These are phyloP conservation scores for Botrytis fragariae DNA, from an alignment of 2,329 filamentous ascomycete genomes.

Conservation along the genomic window DNA sequence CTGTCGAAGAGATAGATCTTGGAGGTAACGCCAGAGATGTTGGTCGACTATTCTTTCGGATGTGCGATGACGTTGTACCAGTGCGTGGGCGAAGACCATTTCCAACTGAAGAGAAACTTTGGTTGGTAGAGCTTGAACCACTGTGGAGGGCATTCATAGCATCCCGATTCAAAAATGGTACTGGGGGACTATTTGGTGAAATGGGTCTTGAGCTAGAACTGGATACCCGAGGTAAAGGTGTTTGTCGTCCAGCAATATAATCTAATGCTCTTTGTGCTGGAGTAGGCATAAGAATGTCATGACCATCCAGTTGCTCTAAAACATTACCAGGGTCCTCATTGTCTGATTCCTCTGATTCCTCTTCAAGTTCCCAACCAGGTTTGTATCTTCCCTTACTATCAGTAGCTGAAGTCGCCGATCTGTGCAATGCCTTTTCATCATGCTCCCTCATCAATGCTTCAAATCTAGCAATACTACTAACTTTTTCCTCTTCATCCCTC, in stretches of 20 bases:
- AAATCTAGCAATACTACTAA: conserved; percentile 63
- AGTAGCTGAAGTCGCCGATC: conserved; percentile 14
- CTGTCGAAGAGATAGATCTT: conserved; percentile 33
- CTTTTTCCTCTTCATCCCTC: conserved; percentile 55
- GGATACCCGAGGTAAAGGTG: conserved; percentile 20
- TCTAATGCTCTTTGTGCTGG: conserved; percentile 38
- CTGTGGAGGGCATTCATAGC: conserved; percentile 36
- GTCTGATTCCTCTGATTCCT: conserved; percentile 43
- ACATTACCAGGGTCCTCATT: conserved; percentile 41
- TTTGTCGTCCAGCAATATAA: conserved; percentile 37
- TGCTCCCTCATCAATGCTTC: conserved; percentile 63
- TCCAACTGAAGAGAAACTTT: not conserved
- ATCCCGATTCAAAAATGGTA: conserved; percentile 35
- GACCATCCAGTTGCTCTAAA: conserved; percentile 24
- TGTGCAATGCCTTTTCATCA: conserved; percentile 47
- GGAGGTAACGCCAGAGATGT: conserved; percentile 33
- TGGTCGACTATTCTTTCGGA: conserved; percentile 27
- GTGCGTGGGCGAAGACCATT: conserved; percentile 32
- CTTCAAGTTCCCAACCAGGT: conserved; percentile 33
- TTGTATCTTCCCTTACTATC: conserved; percentile 28
- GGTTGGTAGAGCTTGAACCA: conserved; percentile 17
- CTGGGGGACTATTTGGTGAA: conserved; percentile 30
- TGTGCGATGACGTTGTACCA: conserved; percentile 27
- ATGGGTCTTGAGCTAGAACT: conserved; percentile 24
- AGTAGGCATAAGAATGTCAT: conserved; percentile 33